Evolutionary conservation across 345 rosid species (phyloP).

Genomic region (Limnanthes douglasii): DNA sequence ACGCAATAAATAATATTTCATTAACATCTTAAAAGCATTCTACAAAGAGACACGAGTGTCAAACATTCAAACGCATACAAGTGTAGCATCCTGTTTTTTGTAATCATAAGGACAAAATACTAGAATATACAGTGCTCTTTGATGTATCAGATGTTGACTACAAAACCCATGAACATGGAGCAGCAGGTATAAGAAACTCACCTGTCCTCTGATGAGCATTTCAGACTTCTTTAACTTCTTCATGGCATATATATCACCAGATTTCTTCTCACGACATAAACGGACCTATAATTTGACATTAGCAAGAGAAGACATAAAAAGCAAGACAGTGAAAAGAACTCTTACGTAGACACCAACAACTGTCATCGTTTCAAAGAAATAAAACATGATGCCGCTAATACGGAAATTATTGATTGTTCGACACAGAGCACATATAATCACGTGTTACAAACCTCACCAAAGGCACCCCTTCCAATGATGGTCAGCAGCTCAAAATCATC

Average conservation of each 20-base stretch:
- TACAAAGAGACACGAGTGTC: neutral
- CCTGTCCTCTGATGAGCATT: conserved; percentile 96
- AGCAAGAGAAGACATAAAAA: too few species aligned
- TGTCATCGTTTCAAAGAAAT: neutral
- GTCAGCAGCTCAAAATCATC: conserved; percentile 92
- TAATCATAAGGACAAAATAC: too few species aligned
- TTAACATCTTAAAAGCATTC: conserved; percentile 1
- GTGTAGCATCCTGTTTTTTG: too few species aligned
- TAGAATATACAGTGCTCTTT: too few species aligned
- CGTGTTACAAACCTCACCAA: conserved; percentile 64
- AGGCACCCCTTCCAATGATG: conserved; percentile 89
- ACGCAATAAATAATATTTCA: conserved; percentile 7
- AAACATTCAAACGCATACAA: too few species aligned
- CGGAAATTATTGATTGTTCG: conserved; percentile 1
- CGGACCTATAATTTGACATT: conserved; percentile 47
- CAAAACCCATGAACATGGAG: too few species aligned
- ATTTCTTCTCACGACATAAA: conserved; percentile 83
- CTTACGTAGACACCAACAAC: too few species aligned
- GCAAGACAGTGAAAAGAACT: too few species aligned
- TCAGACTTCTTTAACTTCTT: conserved; percentile 98
- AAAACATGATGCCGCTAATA: neutral
- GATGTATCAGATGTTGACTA: too few species aligned
- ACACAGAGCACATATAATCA: neutral
- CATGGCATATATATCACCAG: conserved; percentile 96
- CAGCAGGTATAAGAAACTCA: conserved; percentile 19